A percentile compares a stretch with the other conserved stretches of the same genome.
These are phyloP conservation scores for Incumbomyces delicatus DNA, from an alignment of 2,329 filamentous ascomycete species.

Conservation along the genomic window DNA sequence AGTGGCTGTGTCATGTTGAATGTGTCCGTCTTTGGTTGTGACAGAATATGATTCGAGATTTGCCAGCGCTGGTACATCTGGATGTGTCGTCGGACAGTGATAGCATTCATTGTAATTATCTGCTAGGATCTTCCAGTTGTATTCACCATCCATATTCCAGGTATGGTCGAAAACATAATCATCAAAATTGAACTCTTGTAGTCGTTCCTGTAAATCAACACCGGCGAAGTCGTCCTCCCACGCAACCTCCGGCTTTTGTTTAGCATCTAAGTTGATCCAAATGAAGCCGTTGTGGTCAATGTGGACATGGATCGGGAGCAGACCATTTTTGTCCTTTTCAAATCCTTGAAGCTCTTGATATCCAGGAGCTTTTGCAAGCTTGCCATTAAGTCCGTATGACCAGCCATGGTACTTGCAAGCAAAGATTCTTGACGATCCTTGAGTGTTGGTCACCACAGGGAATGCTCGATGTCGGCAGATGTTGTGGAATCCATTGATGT, in stretches of 20 bases:
- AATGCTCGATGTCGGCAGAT: constrained; percentile 54
- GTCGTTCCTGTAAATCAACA: constrained; percentile 38
- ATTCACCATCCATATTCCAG: constrained; percentile 15
- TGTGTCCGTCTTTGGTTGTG: constrained; percentile 44
- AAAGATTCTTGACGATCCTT: constrained; percentile 33
- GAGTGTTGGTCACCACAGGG: constrained; percentile 33
- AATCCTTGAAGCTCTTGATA: constrained; percentile 50
- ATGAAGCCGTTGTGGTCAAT: constrained; percentile 17
- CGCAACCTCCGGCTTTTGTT: constrained; percentile 10
- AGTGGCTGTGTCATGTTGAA: constrained; percentile 41
- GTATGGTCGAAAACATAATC: constrained; percentile 39
- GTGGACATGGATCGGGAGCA: constrained; percentile 31
- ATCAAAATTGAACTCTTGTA: constrained; percentile 45
- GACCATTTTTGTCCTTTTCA: constrained; percentile 46
- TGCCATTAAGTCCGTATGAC: constrained; percentile 51
- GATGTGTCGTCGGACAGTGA: constrained; percentile 51
- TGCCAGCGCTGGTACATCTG: constrained; percentile 45
- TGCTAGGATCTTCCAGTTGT: constrained; percentile 21
- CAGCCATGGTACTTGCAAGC: constrained; percentile 55
- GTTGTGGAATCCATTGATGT: constrained; percentile 54
- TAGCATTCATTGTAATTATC: constrained; percentile 34
- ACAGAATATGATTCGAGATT: constrained; percentile 46
- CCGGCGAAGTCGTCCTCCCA: constrained; percentile 18
- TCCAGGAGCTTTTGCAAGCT: constrained; percentile 50
- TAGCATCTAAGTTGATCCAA: constrained; percentile 18